Evolutionary conservation across 2,329 filamentous ascomycete species (phyloP).

Genomic region (Verticillium nonalfalfae): DNA sequence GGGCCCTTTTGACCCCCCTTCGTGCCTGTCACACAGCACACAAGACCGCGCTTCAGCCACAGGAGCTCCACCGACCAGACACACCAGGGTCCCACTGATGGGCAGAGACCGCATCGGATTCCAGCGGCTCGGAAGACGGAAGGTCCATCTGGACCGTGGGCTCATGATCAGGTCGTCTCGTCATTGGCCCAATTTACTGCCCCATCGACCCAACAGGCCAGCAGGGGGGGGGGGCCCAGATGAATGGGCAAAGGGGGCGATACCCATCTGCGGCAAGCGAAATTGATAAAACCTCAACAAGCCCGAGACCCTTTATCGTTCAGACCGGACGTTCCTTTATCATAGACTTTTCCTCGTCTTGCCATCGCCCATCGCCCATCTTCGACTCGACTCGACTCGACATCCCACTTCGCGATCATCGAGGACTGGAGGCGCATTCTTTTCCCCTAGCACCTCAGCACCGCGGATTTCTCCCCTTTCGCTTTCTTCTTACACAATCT

Average conservation of each 20-base stretch:
- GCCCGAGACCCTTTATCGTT: slow-evolving; percentile 7
- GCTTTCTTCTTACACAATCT: slow-evolving; percentile 1
- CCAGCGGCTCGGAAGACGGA: slow-evolving; percentile 22
- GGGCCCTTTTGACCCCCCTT: background rate
- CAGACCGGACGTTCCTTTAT: slow-evolving; percentile 5
- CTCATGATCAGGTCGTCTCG: slow-evolving; percentile 24
- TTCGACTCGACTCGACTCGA: background rate
- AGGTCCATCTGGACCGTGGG: slow-evolving; percentile 21
- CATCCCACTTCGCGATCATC: background rate
- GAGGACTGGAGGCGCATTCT: slow-evolving; percentile 3
- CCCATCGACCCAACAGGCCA: background rate
- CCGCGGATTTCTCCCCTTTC: slow-evolving; percentile 1
- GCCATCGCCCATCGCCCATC: slow-evolving; percentile 1
- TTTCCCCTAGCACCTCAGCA: background rate
- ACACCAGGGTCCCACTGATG: background rate
- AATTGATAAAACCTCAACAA: slow-evolving; percentile 15
- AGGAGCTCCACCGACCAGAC: background rate
- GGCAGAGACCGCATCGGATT: background rate
- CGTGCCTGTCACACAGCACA: background rate
- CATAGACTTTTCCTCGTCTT: slow-evolving; percentile 4
- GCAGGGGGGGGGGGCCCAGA: background rate
- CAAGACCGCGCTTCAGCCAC: background rate
- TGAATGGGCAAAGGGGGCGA: background rate
- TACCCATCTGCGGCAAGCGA: slow-evolving; percentile 7
- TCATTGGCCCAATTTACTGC: slow-evolving; percentile 2